Percentiles rank a stretch among this genome's conserved stretches.
phyloP scores from a whole-genome alignment of 495 filamentous ascomycete species.

The Daldinia childiae region DNA sequence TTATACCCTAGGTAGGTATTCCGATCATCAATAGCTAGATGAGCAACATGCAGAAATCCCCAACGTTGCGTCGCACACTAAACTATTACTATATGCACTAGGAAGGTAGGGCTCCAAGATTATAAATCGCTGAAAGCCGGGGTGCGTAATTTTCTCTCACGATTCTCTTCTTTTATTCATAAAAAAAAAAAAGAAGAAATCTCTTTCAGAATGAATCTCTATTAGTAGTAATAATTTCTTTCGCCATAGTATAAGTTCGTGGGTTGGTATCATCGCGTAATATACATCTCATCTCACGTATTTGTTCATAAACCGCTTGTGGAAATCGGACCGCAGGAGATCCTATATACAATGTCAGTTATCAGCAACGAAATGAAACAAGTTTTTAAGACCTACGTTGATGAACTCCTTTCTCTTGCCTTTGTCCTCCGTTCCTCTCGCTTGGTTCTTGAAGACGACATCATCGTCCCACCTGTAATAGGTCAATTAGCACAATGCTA shows the following conservation, averaged over 20 bases:
- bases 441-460: conserved; percentile 99
- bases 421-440: conserved; percentile 91
- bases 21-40: too few species aligned
- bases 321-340: conserved; percentile 92
- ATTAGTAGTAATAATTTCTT: not conserved
- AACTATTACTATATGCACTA: too few species aligned
- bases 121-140: too few species aligned
- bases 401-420: conserved; percentile 94
- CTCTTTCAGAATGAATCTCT: not conserved
- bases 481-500: conserved; percentile 47
- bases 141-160: too few species aligned
- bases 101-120: too few species aligned
- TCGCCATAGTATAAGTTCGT: not conserved
- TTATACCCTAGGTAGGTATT: too few species aligned
- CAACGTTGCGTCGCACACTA: too few species aligned
- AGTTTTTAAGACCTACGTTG: conserved; percentile 67
- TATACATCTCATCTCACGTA: conserved; percentile 57
- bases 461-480: conserved; percentile 90
- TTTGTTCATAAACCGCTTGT: conserved; percentile 95
- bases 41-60: too few species aligned
- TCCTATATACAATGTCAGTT: conserved; percentile 64
- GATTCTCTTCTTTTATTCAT: not conserved
- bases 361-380: conserved; percentile 1
- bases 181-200: not conserved
- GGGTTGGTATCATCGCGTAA: not conserved